Conservation (phyloP, 352 stramenopile species). For the Globisporangium orthogonon region DNA sequence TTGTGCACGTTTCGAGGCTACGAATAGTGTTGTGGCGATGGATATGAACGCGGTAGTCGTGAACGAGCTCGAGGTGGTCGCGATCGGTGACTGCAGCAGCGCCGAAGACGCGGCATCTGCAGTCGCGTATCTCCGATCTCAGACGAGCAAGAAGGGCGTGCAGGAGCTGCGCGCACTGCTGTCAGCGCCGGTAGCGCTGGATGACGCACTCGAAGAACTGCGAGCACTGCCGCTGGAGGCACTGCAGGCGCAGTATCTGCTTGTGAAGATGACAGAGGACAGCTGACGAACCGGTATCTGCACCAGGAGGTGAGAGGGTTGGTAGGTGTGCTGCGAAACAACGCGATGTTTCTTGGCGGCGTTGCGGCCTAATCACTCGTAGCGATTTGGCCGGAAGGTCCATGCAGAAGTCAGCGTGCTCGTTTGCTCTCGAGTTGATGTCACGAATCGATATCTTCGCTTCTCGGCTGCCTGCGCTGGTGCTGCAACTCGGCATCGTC, state of each 20-base stretch:
- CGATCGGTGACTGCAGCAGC: conserved; percentile 25
- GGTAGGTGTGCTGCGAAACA: too few relatives aligned
- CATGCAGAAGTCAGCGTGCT: too few relatives aligned
- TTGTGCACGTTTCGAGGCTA: conserved; percentile 19
- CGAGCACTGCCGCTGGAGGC: background rate
- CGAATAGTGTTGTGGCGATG: conserved; percentile 26
- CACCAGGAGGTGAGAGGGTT: background rate
- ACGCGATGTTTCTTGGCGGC: too few relatives aligned
- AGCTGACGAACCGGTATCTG: too few relatives aligned
- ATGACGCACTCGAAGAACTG: background rate
- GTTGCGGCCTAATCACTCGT: too few relatives aligned
- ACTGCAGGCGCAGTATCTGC: background rate
- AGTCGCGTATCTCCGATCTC: background rate
- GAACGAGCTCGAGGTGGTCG: conserved; percentile 45
- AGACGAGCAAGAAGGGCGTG: background rate
- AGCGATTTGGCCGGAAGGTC: too few relatives aligned
- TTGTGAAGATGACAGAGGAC: background rate
- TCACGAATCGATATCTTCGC: too few relatives aligned
- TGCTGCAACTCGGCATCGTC: too few relatives aligned
- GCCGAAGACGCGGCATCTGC: background rate
- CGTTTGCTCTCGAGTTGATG: too few relatives aligned
- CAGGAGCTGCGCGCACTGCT: conserved; percentile 1
- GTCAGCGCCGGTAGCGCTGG: background rate
- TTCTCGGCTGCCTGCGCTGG: too few relatives aligned
- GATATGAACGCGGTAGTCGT: conserved; percentile 73